Evolutionary conservation across 352 stramenopile genomes (phyloP).

Genomic region (Peronospora tabacina): DNA sequence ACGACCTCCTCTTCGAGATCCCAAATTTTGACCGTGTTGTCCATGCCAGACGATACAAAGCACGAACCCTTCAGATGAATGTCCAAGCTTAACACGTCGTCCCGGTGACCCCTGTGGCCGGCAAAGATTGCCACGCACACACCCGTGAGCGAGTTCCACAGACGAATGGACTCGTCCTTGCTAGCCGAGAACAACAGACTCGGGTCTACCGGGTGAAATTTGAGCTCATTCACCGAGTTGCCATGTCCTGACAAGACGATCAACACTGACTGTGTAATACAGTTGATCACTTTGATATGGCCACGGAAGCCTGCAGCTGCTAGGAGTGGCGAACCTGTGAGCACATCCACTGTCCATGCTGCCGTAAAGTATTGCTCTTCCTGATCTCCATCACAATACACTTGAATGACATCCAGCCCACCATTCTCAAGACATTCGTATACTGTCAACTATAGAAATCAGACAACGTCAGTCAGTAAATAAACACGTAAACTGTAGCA

Average conservation of each 20-base stretch:
- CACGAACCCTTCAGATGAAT: slow-evolving; percentile 83
- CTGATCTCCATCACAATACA: slow-evolving; percentile 69
- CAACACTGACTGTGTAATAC: slow-evolving; percentile 65
- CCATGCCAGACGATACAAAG: slow-evolving; percentile 88
- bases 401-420: slow-evolving; percentile 65
- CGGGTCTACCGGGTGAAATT: slow-evolving; percentile 85
- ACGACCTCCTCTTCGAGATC: slow-evolving; percentile 70
- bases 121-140: slow-evolving; percentile 89
- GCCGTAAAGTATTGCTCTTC: slow-evolving; percentile 77
- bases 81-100: slow-evolving; percentile 86
- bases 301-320: slow-evolving; percentile 59
- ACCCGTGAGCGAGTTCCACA: slow-evolving; percentile 89
- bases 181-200: slow-evolving; percentile 85
- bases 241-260: slow-evolving; percentile 85
- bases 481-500: background rate
- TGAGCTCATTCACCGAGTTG: slow-evolving; percentile 90
- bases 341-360: slow-evolving; percentile 68
- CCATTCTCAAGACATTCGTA: slow-evolving; percentile 75
- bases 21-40: slow-evolving; percentile 94
- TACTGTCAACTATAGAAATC: slow-evolving; percentile 46
- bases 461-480: slow-evolving; percentile 1
- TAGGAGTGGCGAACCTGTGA: slow-evolving; percentile 62
- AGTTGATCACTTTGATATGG: slow-evolving; percentile 83
- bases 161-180: slow-evolving; percentile 88
- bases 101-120: slow-evolving; percentile 85